Evolutionary conservation across 305 asterid genomes (phyloP).

Genomic region (Striga hermonthica): DNA sequence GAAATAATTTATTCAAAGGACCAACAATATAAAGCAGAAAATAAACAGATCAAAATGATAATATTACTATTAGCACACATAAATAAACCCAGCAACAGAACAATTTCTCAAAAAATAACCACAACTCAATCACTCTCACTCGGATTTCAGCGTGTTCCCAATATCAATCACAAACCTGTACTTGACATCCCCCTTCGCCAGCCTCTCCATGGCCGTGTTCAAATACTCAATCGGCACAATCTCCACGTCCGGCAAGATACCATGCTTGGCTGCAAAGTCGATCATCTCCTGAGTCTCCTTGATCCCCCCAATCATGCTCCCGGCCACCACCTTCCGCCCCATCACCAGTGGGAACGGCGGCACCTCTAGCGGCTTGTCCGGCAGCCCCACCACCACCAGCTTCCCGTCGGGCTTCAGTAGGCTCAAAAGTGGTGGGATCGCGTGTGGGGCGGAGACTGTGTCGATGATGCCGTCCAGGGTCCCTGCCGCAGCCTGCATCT

Average conservation of each 20-base stretch:
- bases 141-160: slow-evolving; percentile 2
- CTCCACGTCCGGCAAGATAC: neutral
- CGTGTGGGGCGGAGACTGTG: slow-evolving; percentile 4
- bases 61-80: too few species aligned
- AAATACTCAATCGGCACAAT: neutral
- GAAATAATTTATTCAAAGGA: too few species aligned
- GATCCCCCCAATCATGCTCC: slow-evolving; percentile 13
- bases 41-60: too few species aligned
- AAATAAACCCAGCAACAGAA: too few species aligned
- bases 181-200: neutral
- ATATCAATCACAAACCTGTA: slow-evolving; percentile 5
- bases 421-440: neutral
- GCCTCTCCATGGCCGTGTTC: slow-evolving; percentile 13
- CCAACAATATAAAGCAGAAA: too few species aligned
- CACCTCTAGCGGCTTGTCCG: slow-evolving; percentile 3
- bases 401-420: slow-evolving; percentile 5
- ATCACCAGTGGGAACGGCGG: neutral
- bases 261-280: slow-evolving; percentile 1
- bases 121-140: neutral
- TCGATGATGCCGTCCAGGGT: neutral
- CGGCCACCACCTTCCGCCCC: slow-evolving; percentile 4
- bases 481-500: neutral
- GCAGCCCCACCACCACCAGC: slow-evolving; percentile 4
- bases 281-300: slow-evolving; percentile 10
- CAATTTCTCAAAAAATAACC: too few species aligned